These are phyloP conservation scores for Xerophyta viscosa DNA, from an alignment of 106 monocot genomes.

Conservation along the genomic window DNA sequence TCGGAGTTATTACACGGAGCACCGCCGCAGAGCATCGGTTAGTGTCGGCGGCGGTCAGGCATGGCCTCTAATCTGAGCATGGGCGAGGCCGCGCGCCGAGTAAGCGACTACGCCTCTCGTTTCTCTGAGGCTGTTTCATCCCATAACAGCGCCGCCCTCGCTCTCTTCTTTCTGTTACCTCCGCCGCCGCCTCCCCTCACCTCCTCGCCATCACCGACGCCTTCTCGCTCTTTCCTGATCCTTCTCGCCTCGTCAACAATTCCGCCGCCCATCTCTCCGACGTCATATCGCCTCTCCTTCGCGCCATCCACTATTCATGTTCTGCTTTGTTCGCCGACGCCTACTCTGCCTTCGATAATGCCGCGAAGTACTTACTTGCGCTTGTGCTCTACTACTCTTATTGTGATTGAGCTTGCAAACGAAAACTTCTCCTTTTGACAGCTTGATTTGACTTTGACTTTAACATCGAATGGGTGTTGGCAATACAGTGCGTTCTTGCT, in stretches of 20 bases:
- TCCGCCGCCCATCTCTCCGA: too few species aligned
- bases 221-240: too few species aligned
- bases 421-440: too few species aligned
- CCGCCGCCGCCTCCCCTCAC: slow-evolving; percentile 29
- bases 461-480: not conserved
- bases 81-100: slow-evolving; percentile 74
- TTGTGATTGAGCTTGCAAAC: not conserved
- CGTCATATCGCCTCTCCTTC: too few species aligned
- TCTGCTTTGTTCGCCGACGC: slow-evolving; percentile 36
- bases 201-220: slow-evolving; percentile 51
- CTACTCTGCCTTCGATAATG: slow-evolving; percentile 46
- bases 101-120: slow-evolving; percentile 46
- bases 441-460: too few species aligned
- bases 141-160: slow-evolving; percentile 55
- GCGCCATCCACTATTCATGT: slow-evolving; percentile 34
- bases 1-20: too few species aligned
- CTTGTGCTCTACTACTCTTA: not conserved
- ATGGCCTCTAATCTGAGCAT: slow-evolving; percentile 48
- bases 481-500: slow-evolving; percentile 71
- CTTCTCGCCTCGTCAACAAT: too few species aligned
- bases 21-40: too few species aligned
- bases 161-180: slow-evolving; percentile 65
- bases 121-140: slow-evolving; percentile 48
- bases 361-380: slow-evolving; percentile 27
- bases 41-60: too few species aligned